Evolutionary conservation across 139 green algal species (phyloP).

Genomic region (Tetradesmus lagerheimii): DNA sequence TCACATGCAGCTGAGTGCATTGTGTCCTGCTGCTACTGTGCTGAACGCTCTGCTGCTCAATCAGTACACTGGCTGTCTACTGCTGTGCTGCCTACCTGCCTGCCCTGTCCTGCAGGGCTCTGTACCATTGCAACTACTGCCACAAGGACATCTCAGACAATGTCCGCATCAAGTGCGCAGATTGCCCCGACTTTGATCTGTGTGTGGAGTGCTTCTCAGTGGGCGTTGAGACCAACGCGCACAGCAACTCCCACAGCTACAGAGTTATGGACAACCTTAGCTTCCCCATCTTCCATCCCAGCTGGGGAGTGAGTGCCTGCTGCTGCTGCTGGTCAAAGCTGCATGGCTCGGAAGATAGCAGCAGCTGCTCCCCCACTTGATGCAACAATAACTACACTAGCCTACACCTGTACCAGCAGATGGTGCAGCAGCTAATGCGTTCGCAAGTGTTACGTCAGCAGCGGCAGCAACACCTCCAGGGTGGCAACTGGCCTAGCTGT

Average conservation of each 20-base stretch:
- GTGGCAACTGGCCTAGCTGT: no score
- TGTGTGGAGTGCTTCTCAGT: slow-evolving; percentile 98
- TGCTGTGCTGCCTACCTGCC: neutral
- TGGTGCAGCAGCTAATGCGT: no score
- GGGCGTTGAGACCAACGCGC: slow-evolving; percentile 82
- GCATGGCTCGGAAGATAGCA: neutral
- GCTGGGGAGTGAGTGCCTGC: slow-evolving; percentile 84
- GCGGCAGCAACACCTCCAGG: no score
- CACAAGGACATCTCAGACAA: slow-evolving; percentile 86
- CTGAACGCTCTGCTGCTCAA: neutral
- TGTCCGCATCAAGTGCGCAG: slow-evolving; percentile 94
- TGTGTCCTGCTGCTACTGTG: neutral
- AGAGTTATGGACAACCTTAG: slow-evolving; percentile 92
- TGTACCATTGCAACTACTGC: slow-evolving; percentile 98
- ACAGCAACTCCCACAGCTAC: slow-evolving; percentile 87
- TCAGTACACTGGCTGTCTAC: neutral
- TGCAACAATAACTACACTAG: no score
- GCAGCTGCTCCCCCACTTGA: neutral
- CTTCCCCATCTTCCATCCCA: slow-evolving; percentile 92
- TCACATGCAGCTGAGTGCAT: neutral
- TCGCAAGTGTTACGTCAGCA: no score
- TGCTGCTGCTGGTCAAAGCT: neutral
- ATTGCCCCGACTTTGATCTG: slow-evolving; percentile 94
- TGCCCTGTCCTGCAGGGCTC: slow-evolving; percentile 56
- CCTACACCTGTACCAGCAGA: no score